phyloP scores from a whole-genome alignment of 2,329 filamentous ascomycete genomes.

The Aspergillus latus region DNA sequence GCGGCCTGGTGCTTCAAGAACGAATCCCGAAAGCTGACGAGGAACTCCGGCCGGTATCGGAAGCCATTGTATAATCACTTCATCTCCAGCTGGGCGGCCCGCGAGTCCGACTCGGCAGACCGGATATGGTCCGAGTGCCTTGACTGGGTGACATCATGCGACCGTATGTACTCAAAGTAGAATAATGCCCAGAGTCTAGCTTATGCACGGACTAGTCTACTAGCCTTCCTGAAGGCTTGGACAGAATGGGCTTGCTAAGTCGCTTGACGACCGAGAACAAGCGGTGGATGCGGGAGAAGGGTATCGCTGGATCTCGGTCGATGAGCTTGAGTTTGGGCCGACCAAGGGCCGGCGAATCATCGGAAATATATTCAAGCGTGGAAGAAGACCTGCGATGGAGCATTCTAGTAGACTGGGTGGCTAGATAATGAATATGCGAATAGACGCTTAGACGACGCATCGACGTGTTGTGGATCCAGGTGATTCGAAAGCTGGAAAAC shows the following conservation, averaged over 20 bases:
- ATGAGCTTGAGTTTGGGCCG: background rate
- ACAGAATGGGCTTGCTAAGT: too few relatives aligned
- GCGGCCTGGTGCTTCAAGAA: too few relatives aligned
- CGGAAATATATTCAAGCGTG: background rate
- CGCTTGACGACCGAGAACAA: background rate
- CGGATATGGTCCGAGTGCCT: background rate
- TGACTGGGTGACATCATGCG: background rate
- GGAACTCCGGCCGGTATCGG: too few relatives aligned
- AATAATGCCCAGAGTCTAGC: background rate
- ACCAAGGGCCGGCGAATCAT: background rate
- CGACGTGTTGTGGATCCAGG: background rate
- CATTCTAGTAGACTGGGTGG: background rate
- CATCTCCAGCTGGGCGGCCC: background rate
- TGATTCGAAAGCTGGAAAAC: too few relatives aligned
- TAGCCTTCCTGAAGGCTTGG: background rate
- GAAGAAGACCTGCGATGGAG: background rate
- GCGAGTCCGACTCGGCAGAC: background rate
- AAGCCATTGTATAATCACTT: too few relatives aligned
- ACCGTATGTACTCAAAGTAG: too few relatives aligned
- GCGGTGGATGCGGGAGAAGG: background rate
- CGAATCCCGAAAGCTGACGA: too few relatives aligned
- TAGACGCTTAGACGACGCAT: background rate
- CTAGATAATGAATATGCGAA: background rate
- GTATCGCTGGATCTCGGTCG: background rate
- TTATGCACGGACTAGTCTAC: background rate